A percentile compares a stretch with the other conserved stretches of the same genome.
Conservation (phyloP, 352 stramenopile species). For the Chrysophaeum taylorii region DNA sequence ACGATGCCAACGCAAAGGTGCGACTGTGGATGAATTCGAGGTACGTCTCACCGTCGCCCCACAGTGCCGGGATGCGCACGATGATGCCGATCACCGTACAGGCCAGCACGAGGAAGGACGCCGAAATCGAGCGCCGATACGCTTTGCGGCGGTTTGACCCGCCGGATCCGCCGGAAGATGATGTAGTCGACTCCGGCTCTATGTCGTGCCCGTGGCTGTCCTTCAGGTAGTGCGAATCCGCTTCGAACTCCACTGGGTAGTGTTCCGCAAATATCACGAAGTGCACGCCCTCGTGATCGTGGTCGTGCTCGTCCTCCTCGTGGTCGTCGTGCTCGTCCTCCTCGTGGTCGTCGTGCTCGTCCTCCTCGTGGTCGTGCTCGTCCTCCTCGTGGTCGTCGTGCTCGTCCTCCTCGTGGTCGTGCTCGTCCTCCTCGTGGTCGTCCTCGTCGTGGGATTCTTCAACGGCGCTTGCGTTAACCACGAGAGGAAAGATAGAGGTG, state of each 20-base stretch:
- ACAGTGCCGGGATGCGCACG: conserved; percentile 18
- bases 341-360: conserved; percentile 5
- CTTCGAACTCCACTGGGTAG: conserved; percentile 38
- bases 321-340: conserved; percentile 1
- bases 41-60: conserved; percentile 36
- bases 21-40: conserved; percentile 28
- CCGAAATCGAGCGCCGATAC: conserved; percentile 39
- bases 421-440: neutral
- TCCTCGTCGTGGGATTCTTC: conserved; percentile 1
- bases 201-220: conserved; percentile 9
- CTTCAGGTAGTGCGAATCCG: conserved; percentile 24
- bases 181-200: conserved; percentile 26
- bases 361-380: conserved; percentile 5
- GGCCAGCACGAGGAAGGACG: conserved; percentile 43
- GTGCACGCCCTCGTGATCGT: conserved; percentile 43
- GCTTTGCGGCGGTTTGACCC: conserved; percentile 21
- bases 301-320: conserved; percentile 31
- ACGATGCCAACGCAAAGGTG: conserved; percentile 43
- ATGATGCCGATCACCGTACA: conserved; percentile 35
- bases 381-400: neutral
- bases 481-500: conserved; percentile 12
- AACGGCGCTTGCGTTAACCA: too few relatives aligned
- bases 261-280: conserved; percentile 43
- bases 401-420: neutral
- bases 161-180: conserved; percentile 26